Evolutionary conservation across 2,329 filamentous ascomycete species (phyloP).

Genomic region (Xylariomycetidae sp.): DNA sequence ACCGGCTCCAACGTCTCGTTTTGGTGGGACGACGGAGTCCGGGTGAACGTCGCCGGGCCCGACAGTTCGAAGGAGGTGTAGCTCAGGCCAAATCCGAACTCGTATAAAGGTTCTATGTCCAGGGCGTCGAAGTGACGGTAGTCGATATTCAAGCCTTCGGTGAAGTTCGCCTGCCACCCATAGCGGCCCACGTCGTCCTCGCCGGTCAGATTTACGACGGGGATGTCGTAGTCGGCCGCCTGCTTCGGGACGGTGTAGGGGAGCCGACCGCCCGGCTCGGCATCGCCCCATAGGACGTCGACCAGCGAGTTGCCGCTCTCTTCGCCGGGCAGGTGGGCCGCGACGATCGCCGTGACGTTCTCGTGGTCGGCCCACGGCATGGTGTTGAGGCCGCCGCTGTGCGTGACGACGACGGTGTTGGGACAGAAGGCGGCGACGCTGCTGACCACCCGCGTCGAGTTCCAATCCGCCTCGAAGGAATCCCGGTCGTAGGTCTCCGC

Average conservation of each 20-base stretch:
- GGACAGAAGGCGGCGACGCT: constrained; percentile 7
- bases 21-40: constrained; percentile 44
- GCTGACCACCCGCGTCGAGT: constrained; percentile 5
- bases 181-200: constrained; percentile 44
- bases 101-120: constrained; percentile 67
- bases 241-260: constrained; percentile 25
- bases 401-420: constrained; percentile 63
- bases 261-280: constrained; percentile 19
- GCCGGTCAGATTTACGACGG: neutral
- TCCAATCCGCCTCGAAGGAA: constrained; percentile 3
- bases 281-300: constrained; percentile 57
- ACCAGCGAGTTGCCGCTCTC: constrained; percentile 75
- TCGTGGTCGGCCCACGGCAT: constrained; percentile 69
- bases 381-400: constrained; percentile 29
- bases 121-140: constrained; percentile 81
- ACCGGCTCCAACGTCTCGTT: constrained; percentile 25
- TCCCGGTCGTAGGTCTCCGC: constrained; percentile 58
- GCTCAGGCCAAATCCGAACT: constrained; percentile 78
- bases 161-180: constrained; percentile 48
- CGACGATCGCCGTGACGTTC: constrained; percentile 68
- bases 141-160: constrained; percentile 78
- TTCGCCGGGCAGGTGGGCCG: constrained; percentile 76
- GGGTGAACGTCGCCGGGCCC: constrained; percentile 37
- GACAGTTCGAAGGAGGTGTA: constrained; percentile 67
- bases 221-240: constrained; percentile 30